Evolutionary conservation across 2,329 filamentous ascomycete genomes (phyloP).

Genomic region (Nemania sp.): DNA sequence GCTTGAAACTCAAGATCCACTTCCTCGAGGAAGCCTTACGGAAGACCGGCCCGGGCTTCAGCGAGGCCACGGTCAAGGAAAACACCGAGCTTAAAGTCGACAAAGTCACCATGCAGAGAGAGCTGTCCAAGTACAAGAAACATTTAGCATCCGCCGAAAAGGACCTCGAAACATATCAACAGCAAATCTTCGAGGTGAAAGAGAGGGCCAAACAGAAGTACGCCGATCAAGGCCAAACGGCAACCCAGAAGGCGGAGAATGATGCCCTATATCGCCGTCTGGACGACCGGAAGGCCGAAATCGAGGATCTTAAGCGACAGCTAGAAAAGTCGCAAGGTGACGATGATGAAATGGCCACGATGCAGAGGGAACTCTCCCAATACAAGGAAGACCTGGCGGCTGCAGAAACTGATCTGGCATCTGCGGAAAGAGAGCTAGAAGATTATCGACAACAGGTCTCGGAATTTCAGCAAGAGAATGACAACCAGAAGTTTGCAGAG

Average conservation of each 20-base stretch:
- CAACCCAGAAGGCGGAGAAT: conserved; percentile 63
- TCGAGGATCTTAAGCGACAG: conserved; percentile 63
- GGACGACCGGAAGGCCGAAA: conserved; percentile 61
- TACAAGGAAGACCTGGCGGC: conserved; percentile 82
- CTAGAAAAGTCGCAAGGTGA: conserved; percentile 5
- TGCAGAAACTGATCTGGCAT: conserved; percentile 82
- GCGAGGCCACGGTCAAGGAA: conserved; percentile 84
- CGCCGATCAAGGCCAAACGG: conserved; percentile 68
- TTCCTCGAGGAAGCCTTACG: conserved; percentile 90
- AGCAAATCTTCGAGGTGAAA: conserved; percentile 80
- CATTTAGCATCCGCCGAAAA: conserved; percentile 79
- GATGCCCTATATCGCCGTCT: conserved; percentile 60
- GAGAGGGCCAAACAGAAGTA: conserved; percentile 79
- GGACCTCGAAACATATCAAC: conserved; percentile 80
- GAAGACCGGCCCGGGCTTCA: conserved; percentile 87
- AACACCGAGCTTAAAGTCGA: conserved; percentile 95
- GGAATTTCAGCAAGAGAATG: conserved; percentile 74
- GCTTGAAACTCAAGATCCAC: conserved; percentile 94
- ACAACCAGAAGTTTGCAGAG: conserved; percentile 74
- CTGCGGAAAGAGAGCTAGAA: conserved; percentile 85
- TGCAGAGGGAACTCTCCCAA: conserved; percentile 82
- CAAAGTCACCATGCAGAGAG: conserved; percentile 84
- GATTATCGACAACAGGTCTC: conserved; percentile 78
- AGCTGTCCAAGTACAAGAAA: conserved; percentile 85
- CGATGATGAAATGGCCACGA: conserved; percentile 50